phyloP scores from a whole-genome alignment of 2,329 filamentous ascomycete genomes.

The Colletotrichum liriopes region DNA sequence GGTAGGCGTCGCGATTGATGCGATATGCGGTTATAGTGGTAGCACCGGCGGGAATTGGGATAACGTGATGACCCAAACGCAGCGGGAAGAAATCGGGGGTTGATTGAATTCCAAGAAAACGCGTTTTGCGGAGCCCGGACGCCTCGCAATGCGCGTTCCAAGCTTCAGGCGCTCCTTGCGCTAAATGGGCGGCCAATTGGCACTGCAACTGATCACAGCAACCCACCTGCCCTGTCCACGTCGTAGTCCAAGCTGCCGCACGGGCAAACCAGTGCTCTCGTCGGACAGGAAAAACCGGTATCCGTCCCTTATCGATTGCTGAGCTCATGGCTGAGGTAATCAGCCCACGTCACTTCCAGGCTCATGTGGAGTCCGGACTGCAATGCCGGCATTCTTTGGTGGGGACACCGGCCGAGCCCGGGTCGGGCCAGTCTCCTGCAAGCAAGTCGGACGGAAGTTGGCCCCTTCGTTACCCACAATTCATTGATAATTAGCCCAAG shows the following conservation, averaged over 20 bases:
- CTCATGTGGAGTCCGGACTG: neutral
- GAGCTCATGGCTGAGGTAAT: neutral
- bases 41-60: neutral
- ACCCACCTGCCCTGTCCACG: neutral
- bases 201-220: neutral
- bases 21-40: neutral
- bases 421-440: neutral
- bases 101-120: conserved; percentile 40
- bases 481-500: too few relatives aligned
- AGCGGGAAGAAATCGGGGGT: conserved; percentile 27
- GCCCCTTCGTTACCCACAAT: too few relatives aligned
- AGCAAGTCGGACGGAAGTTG: neutral
- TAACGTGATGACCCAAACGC: neutral
- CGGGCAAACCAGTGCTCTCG: neutral
- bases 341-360: too few relatives aligned
- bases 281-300: neutral
- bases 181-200: conserved; percentile 32
- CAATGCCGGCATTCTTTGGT: neutral
- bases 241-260: conserved; percentile 16
- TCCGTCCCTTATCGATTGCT: neutral
- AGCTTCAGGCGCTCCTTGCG: conserved; percentile 32
- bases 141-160: conserved; percentile 36
- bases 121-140: conserved; percentile 40
- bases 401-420: neutral
- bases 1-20: neutral